These are phyloP conservation scores for Fonsecaea monophora DNA, from an alignment of 2,329 filamentous ascomycete species.

Conservation along the genomic window DNA sequence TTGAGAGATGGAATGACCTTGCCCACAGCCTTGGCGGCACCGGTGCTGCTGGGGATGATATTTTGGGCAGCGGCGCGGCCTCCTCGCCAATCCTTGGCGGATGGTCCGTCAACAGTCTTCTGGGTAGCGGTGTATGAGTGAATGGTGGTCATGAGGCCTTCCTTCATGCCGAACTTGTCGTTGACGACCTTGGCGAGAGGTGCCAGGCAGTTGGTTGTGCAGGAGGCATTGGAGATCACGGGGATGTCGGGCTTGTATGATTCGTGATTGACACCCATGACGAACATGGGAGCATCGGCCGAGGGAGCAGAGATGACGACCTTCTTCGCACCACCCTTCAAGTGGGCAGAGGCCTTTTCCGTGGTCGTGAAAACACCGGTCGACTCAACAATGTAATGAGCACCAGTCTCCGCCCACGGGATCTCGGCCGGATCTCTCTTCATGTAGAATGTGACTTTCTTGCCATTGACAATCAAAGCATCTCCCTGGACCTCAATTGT, in stretches of 20 bases:
- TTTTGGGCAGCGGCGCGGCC: constrained; percentile 98
- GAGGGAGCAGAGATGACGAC: constrained; percentile 71
- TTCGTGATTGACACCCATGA: constrained; percentile 98
- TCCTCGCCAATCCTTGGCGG: constrained; percentile 98
- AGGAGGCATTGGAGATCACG: constrained; percentile 98
- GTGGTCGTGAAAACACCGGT: constrained; percentile 99
- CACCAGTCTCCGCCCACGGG: constrained; percentile 86
- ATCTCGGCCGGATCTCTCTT: constrained; percentile 90
- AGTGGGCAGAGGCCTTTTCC: constrained; percentile 92
- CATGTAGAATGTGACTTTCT: constrained; percentile 91
- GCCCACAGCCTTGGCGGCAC: constrained; percentile 99
- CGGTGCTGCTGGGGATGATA: constrained; percentile 99
- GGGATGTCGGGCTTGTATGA: constrained; percentile 87
- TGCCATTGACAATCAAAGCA: constrained; percentile 86
- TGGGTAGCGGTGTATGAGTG: constrained; percentile 99
- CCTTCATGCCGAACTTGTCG: constrained; percentile 96
- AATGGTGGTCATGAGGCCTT: constrained; percentile 99
- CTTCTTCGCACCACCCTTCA: constrained; percentile 98
- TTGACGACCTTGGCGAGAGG: constrained; percentile 99
- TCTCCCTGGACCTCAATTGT: constrained; percentile 76
- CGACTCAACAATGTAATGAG: constrained; percentile 95
- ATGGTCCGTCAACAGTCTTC: constrained; percentile 98
- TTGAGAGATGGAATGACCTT: constrained; percentile 98
- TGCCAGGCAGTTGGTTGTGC: constrained; percentile 99
- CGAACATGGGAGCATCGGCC: constrained; percentile 96